These are phyloP conservation scores for Silybum marianum DNA, from an alignment of 129 eudicot species.

Conservation along the genomic window DNA sequence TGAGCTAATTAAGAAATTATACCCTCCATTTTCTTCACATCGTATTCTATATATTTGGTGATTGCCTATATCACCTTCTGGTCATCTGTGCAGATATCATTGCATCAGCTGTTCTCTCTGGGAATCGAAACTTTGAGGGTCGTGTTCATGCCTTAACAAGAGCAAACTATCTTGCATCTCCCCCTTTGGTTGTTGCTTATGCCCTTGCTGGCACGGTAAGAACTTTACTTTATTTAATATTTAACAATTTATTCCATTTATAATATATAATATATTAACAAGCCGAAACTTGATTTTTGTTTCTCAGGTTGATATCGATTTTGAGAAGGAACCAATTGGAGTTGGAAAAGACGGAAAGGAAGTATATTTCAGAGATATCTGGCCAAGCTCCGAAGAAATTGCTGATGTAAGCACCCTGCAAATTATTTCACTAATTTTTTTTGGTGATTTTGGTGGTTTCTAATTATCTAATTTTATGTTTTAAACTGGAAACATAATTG, in stretches of 20 bases:
- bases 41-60: conserved; percentile 6
- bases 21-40: not conserved
- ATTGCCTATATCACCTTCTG: conserved; percentile 6
- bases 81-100: conserved; percentile 65
- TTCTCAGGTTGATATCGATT: conserved; percentile 91
- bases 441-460: not conserved
- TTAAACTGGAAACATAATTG: conserved; percentile 3
- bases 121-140: conserved; percentile 94
- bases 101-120: conserved; percentile 97
- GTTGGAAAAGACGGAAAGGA: conserved; percentile 87
- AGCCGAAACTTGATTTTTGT: too few relatives aligned
- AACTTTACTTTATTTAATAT: not conserved
- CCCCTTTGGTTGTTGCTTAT: conserved; percentile 98
- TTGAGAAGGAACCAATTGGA: conserved; percentile 95
- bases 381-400: conserved; percentile 89
- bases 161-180: conserved; percentile 98
- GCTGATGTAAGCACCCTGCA: conserved; percentile 48
- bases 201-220: conserved; percentile 99
- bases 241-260: not conserved
- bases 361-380: conserved; percentile 88
- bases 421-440: not conserved
- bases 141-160: conserved; percentile 96
- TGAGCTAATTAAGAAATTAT: not conserved
- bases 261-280: too few relatives aligned
- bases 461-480: not conserved